Conservation (phyloP, 1,139 yeast species). For the Taphrina betulina region DNA sequence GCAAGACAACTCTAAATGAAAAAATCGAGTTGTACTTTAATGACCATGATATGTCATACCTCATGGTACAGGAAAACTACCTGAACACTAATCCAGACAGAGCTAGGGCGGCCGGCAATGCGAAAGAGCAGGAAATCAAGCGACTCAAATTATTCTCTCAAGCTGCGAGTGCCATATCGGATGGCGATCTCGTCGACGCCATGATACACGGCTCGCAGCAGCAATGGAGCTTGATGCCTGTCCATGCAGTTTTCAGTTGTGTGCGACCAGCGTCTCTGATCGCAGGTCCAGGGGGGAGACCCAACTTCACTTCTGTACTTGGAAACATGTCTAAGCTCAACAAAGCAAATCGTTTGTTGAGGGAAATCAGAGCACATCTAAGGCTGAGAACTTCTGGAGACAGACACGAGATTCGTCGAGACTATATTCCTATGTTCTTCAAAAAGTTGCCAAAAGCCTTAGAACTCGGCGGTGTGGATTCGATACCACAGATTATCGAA, state of each 20-base stretch:
- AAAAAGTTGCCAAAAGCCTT: constrained; percentile 60
- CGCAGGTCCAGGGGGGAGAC: constrained; percentile 56
- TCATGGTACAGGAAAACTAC: constrained; percentile 96
- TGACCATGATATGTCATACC: constrained; percentile 90
- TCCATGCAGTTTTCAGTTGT: constrained; percentile 85
- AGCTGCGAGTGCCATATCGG: constrained; percentile 84
- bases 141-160: constrained; percentile 65
- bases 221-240: constrained; percentile 92
- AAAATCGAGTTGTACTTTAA: constrained; percentile 87
- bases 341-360: constrained; percentile 74
- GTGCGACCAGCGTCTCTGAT: constrained; percentile 75
- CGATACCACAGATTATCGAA: constrained; percentile 62
- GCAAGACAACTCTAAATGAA: constrained; percentile 64
- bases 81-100: constrained; percentile 52
- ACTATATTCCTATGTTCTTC: constrained; percentile 68
- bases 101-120: constrained; percentile 36
- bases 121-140: constrained; percentile 40
- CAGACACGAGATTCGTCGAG: constrained; percentile 69
- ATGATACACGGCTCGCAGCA: constrained; percentile 90
- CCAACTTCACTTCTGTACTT: constrained; percentile 76
- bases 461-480: constrained; percentile 55
- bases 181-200: constrained; percentile 75
- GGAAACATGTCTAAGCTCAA: constrained; percentile 87
- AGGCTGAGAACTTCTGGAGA: constrained; percentile 76
- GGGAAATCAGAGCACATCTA: constrained; percentile 86